Evolutionary conservation across 2,329 filamentous ascomycete genomes (phyloP), one percentile per base, ranked within the genome.

Genomic region (Epicoccum nigrum): DNA sequence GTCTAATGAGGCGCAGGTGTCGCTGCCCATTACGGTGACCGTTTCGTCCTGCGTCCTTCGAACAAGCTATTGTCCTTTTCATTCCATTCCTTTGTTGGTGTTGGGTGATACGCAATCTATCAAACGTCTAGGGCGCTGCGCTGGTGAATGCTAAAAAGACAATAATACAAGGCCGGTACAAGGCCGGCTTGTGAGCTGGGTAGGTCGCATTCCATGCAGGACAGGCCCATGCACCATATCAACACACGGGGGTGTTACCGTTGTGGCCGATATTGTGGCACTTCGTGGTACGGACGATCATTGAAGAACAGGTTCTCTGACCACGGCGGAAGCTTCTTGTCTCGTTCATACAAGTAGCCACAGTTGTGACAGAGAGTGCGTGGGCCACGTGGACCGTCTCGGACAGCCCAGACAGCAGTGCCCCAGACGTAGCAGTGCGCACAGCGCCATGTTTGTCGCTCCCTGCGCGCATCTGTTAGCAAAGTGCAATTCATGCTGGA

Each of bases 361-460:
- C 93, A 97, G 71, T 96, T 97, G 74, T 92, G 89, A 77, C 93
- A 97, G 4, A 97, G 84, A 23, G 90, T 88, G 75, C 90, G 88
- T 58, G 89, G 83, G 46, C 92, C 93, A 46, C 84, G 80, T 12
- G 94, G 94, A 19, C 94, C 94, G 75, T 97, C 92, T 64, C 94
- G 82, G 3, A 97, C 93, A 40, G 90, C 92, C 94, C 94, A 99
- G 7, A 97, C 91, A 21, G 91, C 89, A 40, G 87, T 87, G 13
- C 93, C 94, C 86, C 89, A 93, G 27, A 97, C 86, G 54, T 82
- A 82, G 73, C 94, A 99, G 74, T 97, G 93, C 35, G 80, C 80
- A 75, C 94, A 99, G 56, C 90, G 84, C 94, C 94, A 99, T 34
- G 82, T 86, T 58, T 84, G 80, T 62, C 92, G 83, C 78, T 97